Evolutionary conservation across 179 eudicot genomes (phyloP).

Genomic region (Patellifolia procumbens): DNA sequence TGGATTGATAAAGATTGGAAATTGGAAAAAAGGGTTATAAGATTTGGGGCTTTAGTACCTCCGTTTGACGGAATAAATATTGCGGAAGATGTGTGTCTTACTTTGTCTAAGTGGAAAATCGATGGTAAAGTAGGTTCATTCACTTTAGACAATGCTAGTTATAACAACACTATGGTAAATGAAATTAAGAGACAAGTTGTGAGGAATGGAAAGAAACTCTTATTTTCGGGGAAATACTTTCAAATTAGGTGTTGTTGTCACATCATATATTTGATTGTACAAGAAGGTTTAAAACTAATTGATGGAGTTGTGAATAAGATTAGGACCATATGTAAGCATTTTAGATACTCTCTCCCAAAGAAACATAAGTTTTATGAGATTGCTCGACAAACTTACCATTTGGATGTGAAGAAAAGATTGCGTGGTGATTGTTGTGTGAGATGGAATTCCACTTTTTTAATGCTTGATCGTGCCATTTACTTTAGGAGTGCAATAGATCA

Average conservation of each 20-base stretch:
- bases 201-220: too few species aligned
- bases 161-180: slow-evolving; percentile 12
- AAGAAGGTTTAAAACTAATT: slow-evolving; percentile 14
- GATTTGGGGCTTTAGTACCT: slow-evolving; percentile 8
- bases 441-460: slow-evolving; percentile 18
- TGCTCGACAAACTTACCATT: slow-evolving; percentile 4
- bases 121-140: too few species aligned
- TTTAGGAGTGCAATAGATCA: neutral
- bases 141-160: slow-evolving; percentile 21
- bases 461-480: too few species aligned
- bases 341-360: slow-evolving; percentile 2
- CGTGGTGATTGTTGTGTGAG: slow-evolving; percentile 19
- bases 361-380: neutral
- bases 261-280: too few species aligned
- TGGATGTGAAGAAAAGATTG: slow-evolving; percentile 10
- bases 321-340: slow-evolving; percentile 2
- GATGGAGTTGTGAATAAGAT: slow-evolving; percentile 8
- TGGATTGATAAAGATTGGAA: slow-evolving; percentile 21
- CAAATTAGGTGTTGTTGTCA: too few species aligned
- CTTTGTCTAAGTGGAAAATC: slow-evolving; percentile 7
- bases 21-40: slow-evolving; percentile 19
- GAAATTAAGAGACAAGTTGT: slow-evolving; percentile 8
- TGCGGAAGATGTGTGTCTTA: neutral
- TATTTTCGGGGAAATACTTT: too few species aligned
- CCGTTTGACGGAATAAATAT: neutral